Evolutionary conservation across 176 grass and related monocot genomes (phyloP), one percentile per base, ranked within the genome.

Genomic region (Bonia amplexicaulis): DNA sequence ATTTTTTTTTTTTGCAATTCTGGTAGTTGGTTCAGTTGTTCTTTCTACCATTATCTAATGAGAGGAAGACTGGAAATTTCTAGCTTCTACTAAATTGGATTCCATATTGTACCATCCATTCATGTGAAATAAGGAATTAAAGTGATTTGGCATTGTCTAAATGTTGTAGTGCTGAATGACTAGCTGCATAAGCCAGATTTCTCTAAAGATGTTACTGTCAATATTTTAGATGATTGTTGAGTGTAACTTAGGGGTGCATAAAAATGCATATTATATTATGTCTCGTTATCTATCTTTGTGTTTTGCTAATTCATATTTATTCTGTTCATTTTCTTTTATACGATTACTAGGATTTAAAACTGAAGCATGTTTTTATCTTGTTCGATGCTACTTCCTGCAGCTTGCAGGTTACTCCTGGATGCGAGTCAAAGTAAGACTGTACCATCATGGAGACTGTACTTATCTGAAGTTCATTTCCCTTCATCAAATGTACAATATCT

Each of bases 11-110:
- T 48, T 51, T 51, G 17, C 44, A 62, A 35, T 15, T 7, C 45
- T 59, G 1, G 39, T 13, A 41, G 46, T 29, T 86, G 6, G 6
- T 51, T 81, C 42, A 59, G 51, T 40, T 59, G 39, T 59, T 76
- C 52, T 60, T 73, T 84, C 23, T 35, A 79, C 20, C 4, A 60
- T 23, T 82, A 53, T 73, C 47, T 55, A 23, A 40, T 60, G 39
- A 59, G 17, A 86, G 27, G 42, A 66, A 22, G 40, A 76, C 23
- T 39, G 27, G 14, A 44, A 72, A 26, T 17, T 83, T 37, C 37
- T 22, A 49, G 62, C 51, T 82, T 77, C 26, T 47, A 76, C 23
- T 73, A 45, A 19, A 87, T 74, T 77, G 74, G 20, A 23, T 60
- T 76, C 7, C 53, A 68, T 51, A 74, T 75, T 74, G 27, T n/a